Conservation (phyloP, 2,329 filamentous ascomycete species). For the Trichocomaceae sp. region DNA sequence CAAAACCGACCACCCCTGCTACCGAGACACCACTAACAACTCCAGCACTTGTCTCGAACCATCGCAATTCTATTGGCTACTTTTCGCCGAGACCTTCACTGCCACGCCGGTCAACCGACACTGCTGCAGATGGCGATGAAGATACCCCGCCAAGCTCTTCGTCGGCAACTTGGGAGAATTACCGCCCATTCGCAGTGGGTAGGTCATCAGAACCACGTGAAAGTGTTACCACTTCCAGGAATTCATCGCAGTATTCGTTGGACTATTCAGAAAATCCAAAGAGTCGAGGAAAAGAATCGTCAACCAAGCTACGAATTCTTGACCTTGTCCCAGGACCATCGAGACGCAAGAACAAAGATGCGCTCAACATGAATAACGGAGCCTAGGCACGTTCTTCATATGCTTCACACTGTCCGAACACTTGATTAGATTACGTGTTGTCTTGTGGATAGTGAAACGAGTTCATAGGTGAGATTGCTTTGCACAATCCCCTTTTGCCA, state of each 20-base stretch:
- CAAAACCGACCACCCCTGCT: constrained; percentile 33
- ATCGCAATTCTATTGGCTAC: constrained; percentile 38
- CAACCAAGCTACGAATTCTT: constrained; percentile 39
- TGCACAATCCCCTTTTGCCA: neutral
- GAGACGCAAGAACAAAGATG: constrained; percentile 37
- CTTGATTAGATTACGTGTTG: neutral
- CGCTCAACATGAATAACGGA: constrained; percentile 9
- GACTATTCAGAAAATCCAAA: constrained; percentile 34
- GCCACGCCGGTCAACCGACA: constrained; percentile 34
- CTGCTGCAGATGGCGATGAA: constrained; percentile 33
- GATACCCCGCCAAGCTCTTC: constrained; percentile 42
- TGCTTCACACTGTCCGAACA: neutral
- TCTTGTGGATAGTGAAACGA: neutral
- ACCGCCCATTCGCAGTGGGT: constrained; percentile 30
- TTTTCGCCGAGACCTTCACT: constrained; percentile 33
- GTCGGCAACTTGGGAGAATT: constrained; percentile 38
- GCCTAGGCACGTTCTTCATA: neutral
- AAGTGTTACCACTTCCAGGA: constrained; percentile 29
- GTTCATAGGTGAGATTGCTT: neutral
- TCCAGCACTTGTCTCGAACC: constrained; percentile 26
- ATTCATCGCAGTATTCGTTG: constrained; percentile 42
- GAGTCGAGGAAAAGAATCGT: constrained; percentile 31
- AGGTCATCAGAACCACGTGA: constrained; percentile 9
- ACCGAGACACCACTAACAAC: constrained; percentile 27
- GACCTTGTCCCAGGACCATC: constrained; percentile 39